Evolutionary conservation across 2,329 filamentous ascomycete species (phyloP).

Genomic region (Aspergillus fumigatiaffinis): DNA sequence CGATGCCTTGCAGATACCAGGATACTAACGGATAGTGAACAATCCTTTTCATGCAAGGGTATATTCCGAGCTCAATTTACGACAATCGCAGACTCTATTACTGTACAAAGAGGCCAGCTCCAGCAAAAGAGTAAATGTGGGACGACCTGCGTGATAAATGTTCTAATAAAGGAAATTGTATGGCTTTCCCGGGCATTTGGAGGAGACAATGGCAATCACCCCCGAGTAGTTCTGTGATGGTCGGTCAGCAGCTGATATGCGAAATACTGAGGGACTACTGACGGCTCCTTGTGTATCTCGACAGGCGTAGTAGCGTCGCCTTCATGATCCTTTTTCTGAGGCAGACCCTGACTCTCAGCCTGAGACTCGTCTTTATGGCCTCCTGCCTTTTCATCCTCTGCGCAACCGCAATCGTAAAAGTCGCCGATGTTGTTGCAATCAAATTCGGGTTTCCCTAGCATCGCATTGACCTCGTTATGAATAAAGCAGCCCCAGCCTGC

Average conservation of each 20-base stretch:
- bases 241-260: conserved; percentile 12
- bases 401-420: conserved; percentile 65
- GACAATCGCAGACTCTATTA: not conserved
- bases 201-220: conserved; percentile 10
- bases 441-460: conserved; percentile 57
- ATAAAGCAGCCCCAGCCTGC: conserved; percentile 65
- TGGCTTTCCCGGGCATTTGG: not conserved
- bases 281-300: conserved; percentile 36
- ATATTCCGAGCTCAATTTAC: not conserved
- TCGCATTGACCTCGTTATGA: conserved; percentile 63
- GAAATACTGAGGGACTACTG: conserved; percentile 15
- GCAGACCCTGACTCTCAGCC: not conserved
- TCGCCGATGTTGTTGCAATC: conserved; percentile 63
- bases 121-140: not conserved
- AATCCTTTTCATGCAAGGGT: not conserved
- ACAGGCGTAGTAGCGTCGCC: conserved; percentile 19
- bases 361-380: conserved; percentile 2
- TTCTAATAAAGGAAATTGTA: not conserved
- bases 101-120: not conserved
- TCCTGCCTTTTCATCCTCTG: conserved; percentile 48
- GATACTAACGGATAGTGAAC: not conserved
- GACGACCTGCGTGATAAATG: not conserved
- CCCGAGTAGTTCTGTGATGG: conserved; percentile 23
- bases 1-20: not conserved
- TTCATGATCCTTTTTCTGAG: not conserved